Evolutionary conservation across 768 basidiomycete species (phyloP), one percentile per base, ranked within the genome.

Genomic region (Kwoniella newhampshirensis): DNA sequence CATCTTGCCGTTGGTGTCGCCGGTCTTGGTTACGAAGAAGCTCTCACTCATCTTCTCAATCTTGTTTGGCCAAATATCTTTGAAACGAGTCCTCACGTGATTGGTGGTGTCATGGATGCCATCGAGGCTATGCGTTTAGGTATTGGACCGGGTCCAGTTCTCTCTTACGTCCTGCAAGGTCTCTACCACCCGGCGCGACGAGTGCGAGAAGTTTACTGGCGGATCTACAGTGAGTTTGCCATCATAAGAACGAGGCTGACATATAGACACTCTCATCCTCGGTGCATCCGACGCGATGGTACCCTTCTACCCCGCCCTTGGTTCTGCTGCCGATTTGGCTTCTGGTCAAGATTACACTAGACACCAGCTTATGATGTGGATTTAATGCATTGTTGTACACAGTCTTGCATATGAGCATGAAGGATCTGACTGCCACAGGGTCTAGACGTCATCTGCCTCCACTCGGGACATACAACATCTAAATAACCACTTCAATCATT

Each of bases 11-110:
- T 99, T 27, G 96, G 96, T 40, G 92, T 96, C 5, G 93, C 96
- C 0, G 96, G 96, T 43, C 83, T 98, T 25, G 94, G 96, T 0
- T 93, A 91, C 68, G 96, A 99, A 78, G 96, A 99, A 77, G 94
- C 94, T 12, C 89, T 98, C 85, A 82, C 91, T 50, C 96, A 99
- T 72, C 78, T 98, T 46, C 90, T 98, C 87, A 99, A 99, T 75
- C 84, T 99, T 25, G 89, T 98, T 13, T 98, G 93, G 93, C 96
- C 96, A 1, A 98, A 98, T 74, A 93, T 92, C 77, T 98, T 97
- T 76, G 94, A 97, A 80, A 94, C 93, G 1, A 91, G 88, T 13
- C 96, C 96, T 4, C 96, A 99, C 78, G 93, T 99, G 59, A 97
- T 98, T 61, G 91, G 91, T 28, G 90, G 92, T 4, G 90, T 98